phyloP scores from a whole-genome alignment of 2,329 filamentous ascomycete genomes.

The Claviceps quebecensis region DNA sequence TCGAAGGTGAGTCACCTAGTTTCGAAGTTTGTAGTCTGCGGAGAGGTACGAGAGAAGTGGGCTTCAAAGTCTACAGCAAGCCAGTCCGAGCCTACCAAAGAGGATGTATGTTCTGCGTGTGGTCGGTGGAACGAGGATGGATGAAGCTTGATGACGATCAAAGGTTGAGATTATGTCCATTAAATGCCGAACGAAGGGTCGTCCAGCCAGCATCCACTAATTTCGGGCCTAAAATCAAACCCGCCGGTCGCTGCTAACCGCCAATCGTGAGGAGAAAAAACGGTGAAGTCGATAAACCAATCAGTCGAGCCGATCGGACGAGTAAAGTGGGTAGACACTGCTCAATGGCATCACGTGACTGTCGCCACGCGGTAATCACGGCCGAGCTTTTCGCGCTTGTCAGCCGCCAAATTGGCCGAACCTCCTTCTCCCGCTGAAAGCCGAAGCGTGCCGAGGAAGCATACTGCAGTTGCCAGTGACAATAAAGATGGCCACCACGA shows the following conservation, averaged over 20 bases:
- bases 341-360: not conserved
- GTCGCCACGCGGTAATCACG: not conserved
- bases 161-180: slow-evolving; percentile 1
- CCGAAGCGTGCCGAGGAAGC: slow-evolving; percentile 23
- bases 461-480: not conserved
- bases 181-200: not conserved
- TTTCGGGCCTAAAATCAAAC: not conserved
- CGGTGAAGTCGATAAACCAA: slow-evolving; percentile 4
- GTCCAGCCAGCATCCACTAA: not conserved
- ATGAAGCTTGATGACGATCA: slow-evolving; percentile 8
- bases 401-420: not conserved
- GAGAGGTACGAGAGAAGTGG: not conserved
- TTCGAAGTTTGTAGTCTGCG: not conserved
- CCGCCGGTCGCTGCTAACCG: slow-evolving; percentile 12
- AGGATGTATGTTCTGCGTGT: not conserved
- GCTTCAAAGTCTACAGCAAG: not conserved
- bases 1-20: slow-evolving; percentile 4
- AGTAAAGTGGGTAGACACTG: too few species aligned
- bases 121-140: not conserved
- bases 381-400: not conserved
- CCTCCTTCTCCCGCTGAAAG: slow-evolving; percentile 16
- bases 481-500: not conserved
- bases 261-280: slow-evolving; percentile 12
- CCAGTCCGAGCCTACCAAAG: not conserved
- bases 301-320: not conserved